These are phyloP conservation scores for Raphanus raphanistrum DNA, from an alignment of 345 rosid species.

Conservation along the genomic window DNA sequence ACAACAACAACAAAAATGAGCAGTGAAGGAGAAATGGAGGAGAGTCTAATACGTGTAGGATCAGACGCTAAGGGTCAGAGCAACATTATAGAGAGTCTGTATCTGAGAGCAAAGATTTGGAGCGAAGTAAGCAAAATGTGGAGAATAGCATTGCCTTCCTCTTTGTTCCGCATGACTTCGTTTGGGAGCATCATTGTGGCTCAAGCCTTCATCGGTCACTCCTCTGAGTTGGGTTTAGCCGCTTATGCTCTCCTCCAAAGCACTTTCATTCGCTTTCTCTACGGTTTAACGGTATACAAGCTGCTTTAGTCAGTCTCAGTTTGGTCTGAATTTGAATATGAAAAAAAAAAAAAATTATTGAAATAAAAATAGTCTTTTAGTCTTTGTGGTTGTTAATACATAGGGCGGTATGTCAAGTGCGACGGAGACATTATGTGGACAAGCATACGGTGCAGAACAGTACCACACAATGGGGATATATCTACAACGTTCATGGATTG, in stretches of 20 bases:
- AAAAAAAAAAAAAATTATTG: no score
- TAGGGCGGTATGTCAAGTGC: conserved; percentile 63
- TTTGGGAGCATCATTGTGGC: conserved; percentile 58
- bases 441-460: conserved; percentile 59
- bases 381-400: background rate
- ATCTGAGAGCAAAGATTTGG: conserved; percentile 43
- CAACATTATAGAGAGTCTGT: conserved; percentile 28
- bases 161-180: conserved; percentile 44
- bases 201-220: conserved; percentile 61
- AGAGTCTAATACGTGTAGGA: conserved; percentile 31
- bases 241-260: conserved; percentile 64
- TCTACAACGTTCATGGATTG: conserved; percentile 57
- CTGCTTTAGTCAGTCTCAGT: no score
- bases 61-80: conserved; percentile 10
- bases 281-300: conserved; percentile 48
- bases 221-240: conserved; percentile 46
- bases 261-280: conserved; percentile 49
- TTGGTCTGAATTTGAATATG: no score
- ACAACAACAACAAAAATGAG: conserved; percentile 6
- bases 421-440: conserved; percentile 57
- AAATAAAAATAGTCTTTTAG: background rate
- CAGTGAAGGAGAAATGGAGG: conserved; percentile 38
- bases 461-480: conserved; percentile 53
- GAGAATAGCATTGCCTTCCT: conserved; percentile 54
- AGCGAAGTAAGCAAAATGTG: conserved; percentile 48